phyloP scores from a whole-genome alignment of 2,329 filamentous ascomycete species.

The Ophiocordyceps camponoti-leonardi region DNA sequence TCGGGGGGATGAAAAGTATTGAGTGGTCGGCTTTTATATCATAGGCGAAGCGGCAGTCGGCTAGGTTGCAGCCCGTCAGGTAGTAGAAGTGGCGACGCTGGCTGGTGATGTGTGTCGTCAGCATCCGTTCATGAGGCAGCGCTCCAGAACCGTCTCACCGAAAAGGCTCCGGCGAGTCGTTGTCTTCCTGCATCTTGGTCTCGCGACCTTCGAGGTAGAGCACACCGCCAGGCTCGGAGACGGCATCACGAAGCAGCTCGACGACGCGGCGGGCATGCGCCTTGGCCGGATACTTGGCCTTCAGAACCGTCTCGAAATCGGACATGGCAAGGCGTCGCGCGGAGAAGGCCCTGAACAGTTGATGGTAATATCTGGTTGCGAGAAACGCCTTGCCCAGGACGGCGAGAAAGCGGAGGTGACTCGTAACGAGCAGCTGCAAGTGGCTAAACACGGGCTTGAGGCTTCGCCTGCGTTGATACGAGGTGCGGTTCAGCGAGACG shows the following conservation, averaged over 20 bases:
- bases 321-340: constrained; percentile 11
- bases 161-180: constrained; percentile 68
- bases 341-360: background rate
- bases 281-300: constrained; percentile 67
- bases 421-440: background rate
- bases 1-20: constrained; percentile 79
- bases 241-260: constrained; percentile 52
- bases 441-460: background rate
- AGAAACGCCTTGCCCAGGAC: too few species aligned
- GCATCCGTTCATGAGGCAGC: background rate
- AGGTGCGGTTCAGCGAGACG: background rate
- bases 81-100: constrained; percentile 94
- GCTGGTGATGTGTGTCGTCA: constrained; percentile 22
- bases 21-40: constrained; percentile 56
- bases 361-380: background rate
- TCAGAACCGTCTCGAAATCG: constrained; percentile 34
- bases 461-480: background rate
- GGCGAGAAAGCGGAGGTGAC: background rate
- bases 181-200: constrained; percentile 72
- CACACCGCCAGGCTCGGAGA: constrained; percentile 47
- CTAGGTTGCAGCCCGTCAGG: constrained; percentile 64
- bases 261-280: constrained; percentile 72
- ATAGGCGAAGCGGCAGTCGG: constrained; percentile 70
- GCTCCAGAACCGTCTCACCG: constrained; percentile 30
- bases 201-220: constrained; percentile 81